Percentiles rank a stretch among this genome's conserved stretches.
Conservation (phyloP, 2,329 filamentous ascomycete species). For the Monosporascus sp. region DNA sequence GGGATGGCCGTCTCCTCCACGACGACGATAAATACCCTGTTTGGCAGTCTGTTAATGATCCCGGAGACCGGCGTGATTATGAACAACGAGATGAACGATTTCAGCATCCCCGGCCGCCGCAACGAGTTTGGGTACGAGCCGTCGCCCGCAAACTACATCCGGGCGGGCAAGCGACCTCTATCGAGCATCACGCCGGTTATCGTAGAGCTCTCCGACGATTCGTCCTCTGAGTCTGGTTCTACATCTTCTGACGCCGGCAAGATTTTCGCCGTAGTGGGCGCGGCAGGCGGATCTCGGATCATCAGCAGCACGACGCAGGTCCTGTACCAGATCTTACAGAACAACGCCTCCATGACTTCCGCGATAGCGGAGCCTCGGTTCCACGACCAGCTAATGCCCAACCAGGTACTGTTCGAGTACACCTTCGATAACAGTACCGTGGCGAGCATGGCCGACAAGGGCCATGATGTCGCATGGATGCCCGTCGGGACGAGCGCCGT, state of each 20-base stretch:
- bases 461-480: conserved; percentile 70
- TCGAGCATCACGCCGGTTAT: conserved; percentile 80
- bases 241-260: conserved; percentile 36
- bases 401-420: conserved; percentile 62
- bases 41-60: conserved; percentile 73
- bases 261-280: conserved; percentile 65
- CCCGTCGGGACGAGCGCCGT: conserved; percentile 59
- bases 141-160: conserved; percentile 73
- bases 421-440: conserved; percentile 60
- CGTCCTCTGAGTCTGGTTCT: not conserved
- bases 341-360: conserved; percentile 49
- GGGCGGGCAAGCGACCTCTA: conserved; percentile 73
- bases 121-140: conserved; percentile 87
- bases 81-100: conserved; percentile 70
- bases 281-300: conserved; percentile 78
- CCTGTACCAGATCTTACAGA: conserved; percentile 67
- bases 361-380: conserved; percentile 64
- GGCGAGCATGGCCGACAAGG: conserved; percentile 54
- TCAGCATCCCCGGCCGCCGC: conserved; percentile 70
- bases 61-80: conserved; percentile 79
- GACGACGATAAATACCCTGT: conserved; percentile 83
- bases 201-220: conserved; percentile 46
- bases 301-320: conserved; percentile 74
- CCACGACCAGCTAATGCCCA: conserved; percentile 78
- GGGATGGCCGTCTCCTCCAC: conserved; percentile 78